Evolutionary conservation across 352 stramenopile genomes (phyloP).

Genomic region (Phytophthora pseudosyringae): DNA sequence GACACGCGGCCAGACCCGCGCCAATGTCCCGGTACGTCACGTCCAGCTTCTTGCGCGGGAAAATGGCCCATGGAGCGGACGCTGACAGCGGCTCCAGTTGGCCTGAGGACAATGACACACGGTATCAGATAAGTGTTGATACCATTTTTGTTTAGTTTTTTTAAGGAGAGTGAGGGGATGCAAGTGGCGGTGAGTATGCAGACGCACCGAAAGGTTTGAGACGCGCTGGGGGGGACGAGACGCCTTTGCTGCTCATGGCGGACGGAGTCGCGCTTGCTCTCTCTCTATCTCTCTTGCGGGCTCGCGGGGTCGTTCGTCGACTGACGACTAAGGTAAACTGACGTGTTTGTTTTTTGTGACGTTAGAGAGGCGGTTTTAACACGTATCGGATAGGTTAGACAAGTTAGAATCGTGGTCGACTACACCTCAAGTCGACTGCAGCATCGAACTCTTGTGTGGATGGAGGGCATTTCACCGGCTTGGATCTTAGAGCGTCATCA

Average conservation of each 20-base stretch:
- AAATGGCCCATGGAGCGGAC: conserved; percentile 71
- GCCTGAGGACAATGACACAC: conserved; percentile 28
- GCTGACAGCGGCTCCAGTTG: conserved; percentile 63
- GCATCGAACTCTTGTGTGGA: too few species aligned
- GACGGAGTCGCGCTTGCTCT: not conserved
- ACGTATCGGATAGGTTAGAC: too few species aligned
- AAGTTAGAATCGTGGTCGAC: too few species aligned
- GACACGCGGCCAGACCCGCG: conserved; percentile 56
- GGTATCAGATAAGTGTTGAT: not conserved
- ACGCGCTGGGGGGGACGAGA: conserved; percentile 9
- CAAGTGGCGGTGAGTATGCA: not conserved
- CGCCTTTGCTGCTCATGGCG: conserved; percentile 19
- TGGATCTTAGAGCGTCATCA: too few species aligned
- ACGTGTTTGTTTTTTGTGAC: conserved; percentile 9
- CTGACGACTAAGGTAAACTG: conserved; percentile 19
- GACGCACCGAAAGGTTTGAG: conserved; percentile 38
- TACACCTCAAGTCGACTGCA: too few species aligned
- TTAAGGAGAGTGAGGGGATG: not conserved
- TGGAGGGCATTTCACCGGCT: too few species aligned
- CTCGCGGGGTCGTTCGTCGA: not conserved
- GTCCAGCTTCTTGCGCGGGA: conserved; percentile 85
- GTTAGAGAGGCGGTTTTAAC: too few species aligned
- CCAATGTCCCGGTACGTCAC: conserved; percentile 79
- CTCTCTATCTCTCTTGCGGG: too few species aligned
- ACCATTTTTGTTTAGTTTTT: not conserved